Conservation (phyloP, 495 filamentous ascomycete genomes). For the Daldinia decipiens region DNA sequence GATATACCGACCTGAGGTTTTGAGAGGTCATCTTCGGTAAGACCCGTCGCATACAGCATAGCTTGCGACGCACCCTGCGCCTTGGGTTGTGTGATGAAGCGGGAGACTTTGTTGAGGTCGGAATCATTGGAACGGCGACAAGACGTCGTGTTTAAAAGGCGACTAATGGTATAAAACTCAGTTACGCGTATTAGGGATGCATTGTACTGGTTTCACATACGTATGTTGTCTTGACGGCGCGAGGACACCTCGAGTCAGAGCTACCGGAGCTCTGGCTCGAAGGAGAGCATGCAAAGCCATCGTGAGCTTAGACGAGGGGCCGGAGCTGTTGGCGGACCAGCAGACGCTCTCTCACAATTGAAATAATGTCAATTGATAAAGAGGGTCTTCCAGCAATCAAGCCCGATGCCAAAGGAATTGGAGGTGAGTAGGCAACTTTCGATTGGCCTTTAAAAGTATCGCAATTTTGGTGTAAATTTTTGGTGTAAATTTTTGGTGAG, state of each 20-base stretch:
- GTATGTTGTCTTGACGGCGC: constrained; percentile 50
- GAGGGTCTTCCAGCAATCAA: constrained; percentile 3
- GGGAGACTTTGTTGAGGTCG: constrained; percentile 82
- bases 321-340: constrained; percentile 9
- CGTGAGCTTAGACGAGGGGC: constrained; percentile 19
- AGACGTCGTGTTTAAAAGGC: constrained; percentile 53
- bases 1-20: constrained; percentile 98
- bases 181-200: constrained; percentile 5
- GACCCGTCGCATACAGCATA: constrained; percentile 95
- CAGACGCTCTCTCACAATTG: constrained; percentile 20
- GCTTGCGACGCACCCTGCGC: constrained; percentile 98
- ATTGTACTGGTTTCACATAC: constrained; percentile 44
- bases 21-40: constrained; percentile 83
- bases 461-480: too few species aligned
- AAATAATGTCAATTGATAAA: constrained; percentile 28
- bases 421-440: not conserved
- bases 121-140: constrained; percentile 57
- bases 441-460: constrained; percentile 1
- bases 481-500: constrained; percentile 28
- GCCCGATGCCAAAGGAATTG: not conserved
- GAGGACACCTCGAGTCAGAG: constrained; percentile 52
- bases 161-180: constrained; percentile 47
- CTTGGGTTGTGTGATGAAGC: constrained; percentile 90
- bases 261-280: constrained; percentile 53
- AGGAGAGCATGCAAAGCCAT: constrained; percentile 55